Base-by-base conservation (phyloP, 345 rosid species). In the Cardamine chenopodiifolia region DNA sequence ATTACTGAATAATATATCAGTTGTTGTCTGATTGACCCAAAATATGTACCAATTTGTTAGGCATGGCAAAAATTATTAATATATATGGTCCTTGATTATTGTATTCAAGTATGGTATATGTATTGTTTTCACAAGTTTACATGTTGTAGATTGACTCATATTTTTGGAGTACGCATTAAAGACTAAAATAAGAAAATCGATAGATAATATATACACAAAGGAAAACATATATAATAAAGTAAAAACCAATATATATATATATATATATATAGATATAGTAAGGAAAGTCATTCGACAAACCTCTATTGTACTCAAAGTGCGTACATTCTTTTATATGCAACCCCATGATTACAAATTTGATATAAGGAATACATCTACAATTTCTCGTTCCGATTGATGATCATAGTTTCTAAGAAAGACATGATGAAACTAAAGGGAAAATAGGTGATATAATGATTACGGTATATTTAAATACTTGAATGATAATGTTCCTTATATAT, bases 241-340 rank as follows among this genome's bases (percentile, higher is more conserved):
- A 17, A n/a, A 1, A 19, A 12, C 29, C 28, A 19, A 28, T 22
- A 32, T 1, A 32, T 19, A 50, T 15, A 4, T 13, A 3, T 28
- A 28, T 23, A 28, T 28, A 28, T 28, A 28, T 5, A 28, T 3
- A 3, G 0, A 22, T 8, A 55, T 3, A 31, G 49, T 34, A 65
- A 55, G 40, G 53, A 74, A 74, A 66, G 68, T 68, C 22, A 20
- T 9, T 67, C 28, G 63, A 52, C 17, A 32, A 40, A 76, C 75
- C 75, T 76, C 71, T 64, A 68, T 42, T 70, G 20, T 70, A 70
- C 80, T 76, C 75, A 76, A 76, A 62, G 71, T 62, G 70, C 65
- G 39, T 17, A 53, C 11, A 42, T 53, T 62, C 7, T 34, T 68
- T 49, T 58, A 6, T 50, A 66, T 50, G 39, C 28, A 67, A 39